Percentiles rank a stretch among this genome's conserved stretches.
Evolutionary conservation across 345 rosid species (phyloP).

Genomic region (Euphorbia peplus): DNA sequence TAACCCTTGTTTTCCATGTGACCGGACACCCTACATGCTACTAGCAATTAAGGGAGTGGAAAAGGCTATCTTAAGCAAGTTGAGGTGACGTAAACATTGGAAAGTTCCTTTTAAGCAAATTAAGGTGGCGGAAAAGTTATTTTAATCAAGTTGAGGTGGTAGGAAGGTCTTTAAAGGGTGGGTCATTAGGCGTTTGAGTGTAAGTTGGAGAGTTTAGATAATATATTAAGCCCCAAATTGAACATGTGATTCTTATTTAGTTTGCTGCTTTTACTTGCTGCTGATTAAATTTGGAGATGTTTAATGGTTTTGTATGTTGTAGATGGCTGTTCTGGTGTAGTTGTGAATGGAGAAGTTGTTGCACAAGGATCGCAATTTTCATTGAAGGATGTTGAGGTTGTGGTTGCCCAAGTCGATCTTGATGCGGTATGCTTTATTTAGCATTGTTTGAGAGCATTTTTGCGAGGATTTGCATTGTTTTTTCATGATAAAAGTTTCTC

Average conservation of each 20-base stretch:
- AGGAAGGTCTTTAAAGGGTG: too few relatives aligned
- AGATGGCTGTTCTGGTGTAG: conserved; percentile 90
- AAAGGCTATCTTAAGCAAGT: too few relatives aligned
- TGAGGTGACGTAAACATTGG: too few relatives aligned
- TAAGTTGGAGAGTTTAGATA: too few relatives aligned
- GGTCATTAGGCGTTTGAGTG: too few relatives aligned
- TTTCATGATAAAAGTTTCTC: not conserved
- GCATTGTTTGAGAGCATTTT: not conserved
- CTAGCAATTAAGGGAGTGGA: too few relatives aligned
- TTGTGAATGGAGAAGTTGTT: conserved; percentile 82
- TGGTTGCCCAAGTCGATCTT: conserved; percentile 79
- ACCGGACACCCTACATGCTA: too few relatives aligned
- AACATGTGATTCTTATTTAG: not conserved
- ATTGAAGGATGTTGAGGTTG: conserved; percentile 85
- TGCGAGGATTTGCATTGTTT: not conserved
- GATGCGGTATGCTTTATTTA: conserved; percentile 63
- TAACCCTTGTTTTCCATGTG: too few relatives aligned
- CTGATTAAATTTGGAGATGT: not conserved
- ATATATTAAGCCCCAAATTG: not conserved
- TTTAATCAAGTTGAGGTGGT: too few relatives aligned
- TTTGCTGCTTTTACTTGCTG: not conserved
- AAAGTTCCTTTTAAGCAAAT: too few relatives aligned
- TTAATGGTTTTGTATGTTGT: conserved; percentile 12
- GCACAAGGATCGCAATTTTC: conserved; percentile 97
- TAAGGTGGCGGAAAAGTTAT: too few relatives aligned